These are phyloP conservation scores for Tuctoria greenei DNA, from an alignment of 176 grass and related monocot genomes.

Conservation along the genomic window DNA sequence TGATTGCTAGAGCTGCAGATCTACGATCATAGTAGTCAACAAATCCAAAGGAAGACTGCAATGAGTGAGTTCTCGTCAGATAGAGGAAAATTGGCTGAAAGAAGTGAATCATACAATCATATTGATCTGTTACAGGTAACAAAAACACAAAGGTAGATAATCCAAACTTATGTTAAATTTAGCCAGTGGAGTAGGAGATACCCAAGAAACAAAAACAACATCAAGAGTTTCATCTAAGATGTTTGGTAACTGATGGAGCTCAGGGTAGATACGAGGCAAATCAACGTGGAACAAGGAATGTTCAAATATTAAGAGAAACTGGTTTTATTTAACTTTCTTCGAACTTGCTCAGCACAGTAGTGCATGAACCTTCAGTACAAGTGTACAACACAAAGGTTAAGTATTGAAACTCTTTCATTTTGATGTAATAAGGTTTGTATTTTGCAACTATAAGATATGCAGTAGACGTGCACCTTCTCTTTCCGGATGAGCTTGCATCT, in stretches of 20 bases:
- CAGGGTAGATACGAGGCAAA: background rate
- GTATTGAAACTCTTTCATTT: conserved; percentile 6
- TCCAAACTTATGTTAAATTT: background rate
- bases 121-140: background rate
- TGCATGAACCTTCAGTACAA: conserved; percentile 16
- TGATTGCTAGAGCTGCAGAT: conserved; percentile 77
- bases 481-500: conserved; percentile 87
- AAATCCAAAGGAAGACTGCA: conserved; percentile 86
- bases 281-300: background rate
- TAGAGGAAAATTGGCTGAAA: conserved; percentile 3
- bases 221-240: conserved; percentile 16
- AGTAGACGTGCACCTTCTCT: conserved; percentile 64
- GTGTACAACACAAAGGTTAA: background rate
- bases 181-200: background rate
- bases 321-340: background rate
- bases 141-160: background rate
- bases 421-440: background rate
- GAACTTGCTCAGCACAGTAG: conserved; percentile 4
- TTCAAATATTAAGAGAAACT: conserved; percentile 25
- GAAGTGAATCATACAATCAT: background rate
- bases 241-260: background rate
- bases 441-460: conserved; percentile 2
- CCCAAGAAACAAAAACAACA: background rate
- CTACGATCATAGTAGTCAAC: conserved; percentile 85
- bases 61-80: conserved; percentile 27